Conservation (phyloP, 176 grass and related monocot species). For the Triticum dicoccoides region DNA sequence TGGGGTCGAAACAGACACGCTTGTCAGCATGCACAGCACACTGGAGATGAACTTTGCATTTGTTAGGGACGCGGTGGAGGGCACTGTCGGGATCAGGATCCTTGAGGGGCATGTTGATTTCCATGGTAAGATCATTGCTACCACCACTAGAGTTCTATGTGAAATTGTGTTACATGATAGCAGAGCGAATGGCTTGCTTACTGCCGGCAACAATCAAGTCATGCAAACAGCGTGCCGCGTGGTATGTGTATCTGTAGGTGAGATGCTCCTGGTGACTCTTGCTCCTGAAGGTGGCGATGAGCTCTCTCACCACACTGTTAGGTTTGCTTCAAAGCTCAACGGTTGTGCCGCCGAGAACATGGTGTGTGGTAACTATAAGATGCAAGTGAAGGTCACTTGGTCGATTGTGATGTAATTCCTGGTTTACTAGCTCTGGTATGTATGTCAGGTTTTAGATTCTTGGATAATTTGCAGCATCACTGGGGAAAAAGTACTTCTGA, state of each 20-base stretch:
- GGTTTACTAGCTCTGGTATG: not conserved
- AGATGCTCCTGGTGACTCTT: not conserved
- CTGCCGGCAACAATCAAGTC: not conserved
- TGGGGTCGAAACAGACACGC: not conserved
- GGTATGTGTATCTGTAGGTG: not conserved
- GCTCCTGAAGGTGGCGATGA: not conserved
- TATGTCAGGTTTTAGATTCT: not conserved
- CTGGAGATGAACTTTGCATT: not conserved
- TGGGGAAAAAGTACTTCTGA: conserved; percentile 46
- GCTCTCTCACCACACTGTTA: not conserved
- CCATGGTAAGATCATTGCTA: not conserved
- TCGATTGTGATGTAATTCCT: not conserved
- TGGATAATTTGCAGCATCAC: conserved; percentile 53
- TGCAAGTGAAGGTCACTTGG: not conserved
- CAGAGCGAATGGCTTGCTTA: not conserved
- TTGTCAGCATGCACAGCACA: not conserved
- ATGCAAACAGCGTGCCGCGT: not conserved
- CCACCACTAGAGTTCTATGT: not conserved
- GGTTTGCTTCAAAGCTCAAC: not conserved
- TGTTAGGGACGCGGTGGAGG: not conserved
- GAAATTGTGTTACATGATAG: conserved; percentile 3
- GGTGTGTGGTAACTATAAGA: not conserved
- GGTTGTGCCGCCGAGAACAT: not conserved
- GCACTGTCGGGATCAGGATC: not conserved
- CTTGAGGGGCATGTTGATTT: not conserved